Percentiles rank a stretch among this genome's conserved stretches.
phyloP scores from a whole-genome alignment of 306 rosid genomes.

The Fragaria iinumae region DNA sequence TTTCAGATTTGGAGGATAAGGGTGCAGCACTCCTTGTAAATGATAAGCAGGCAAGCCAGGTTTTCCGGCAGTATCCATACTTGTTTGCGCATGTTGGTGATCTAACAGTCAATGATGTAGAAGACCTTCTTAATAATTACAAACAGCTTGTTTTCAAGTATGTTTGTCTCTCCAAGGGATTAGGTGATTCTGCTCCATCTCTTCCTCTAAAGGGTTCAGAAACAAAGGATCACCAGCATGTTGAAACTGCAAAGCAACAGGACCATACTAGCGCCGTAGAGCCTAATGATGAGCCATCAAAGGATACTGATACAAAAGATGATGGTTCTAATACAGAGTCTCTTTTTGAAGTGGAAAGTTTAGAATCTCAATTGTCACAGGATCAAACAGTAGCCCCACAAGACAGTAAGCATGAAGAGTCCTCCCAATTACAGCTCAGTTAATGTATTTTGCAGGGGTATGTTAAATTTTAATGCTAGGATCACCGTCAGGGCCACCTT shows the following conservation, averaged over 20 bases:
- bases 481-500: constrained; percentile 14
- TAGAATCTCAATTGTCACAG: constrained; percentile 43
- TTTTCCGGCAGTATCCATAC: constrained; percentile 69
- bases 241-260: constrained; percentile 41
- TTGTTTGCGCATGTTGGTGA: constrained; percentile 73
- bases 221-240: constrained; percentile 33
- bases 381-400: constrained; percentile 46
- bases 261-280: constrained; percentile 17
- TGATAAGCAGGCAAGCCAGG: constrained; percentile 64
- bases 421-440: constrained; percentile 23
- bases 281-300: constrained; percentile 7
- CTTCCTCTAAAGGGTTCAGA: constrained; percentile 40
- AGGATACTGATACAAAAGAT: constrained; percentile 26
- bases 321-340: constrained; percentile 39
- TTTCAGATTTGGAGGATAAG: constrained; percentile 85
- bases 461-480: constrained; percentile 16
- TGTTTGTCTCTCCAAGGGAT: constrained; percentile 75
- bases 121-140: constrained; percentile 77
- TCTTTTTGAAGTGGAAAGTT: constrained; percentile 38
- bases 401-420: constrained; percentile 31
- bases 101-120: constrained; percentile 72
- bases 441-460: constrained; percentile 24
- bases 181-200: constrained; percentile 49
- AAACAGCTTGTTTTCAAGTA: constrained; percentile 83
- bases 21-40: constrained; percentile 72